These are phyloP conservation scores for Tribonema minus DNA, from an alignment of 108 stramenopile species.

Conservation along the genomic window DNA sequence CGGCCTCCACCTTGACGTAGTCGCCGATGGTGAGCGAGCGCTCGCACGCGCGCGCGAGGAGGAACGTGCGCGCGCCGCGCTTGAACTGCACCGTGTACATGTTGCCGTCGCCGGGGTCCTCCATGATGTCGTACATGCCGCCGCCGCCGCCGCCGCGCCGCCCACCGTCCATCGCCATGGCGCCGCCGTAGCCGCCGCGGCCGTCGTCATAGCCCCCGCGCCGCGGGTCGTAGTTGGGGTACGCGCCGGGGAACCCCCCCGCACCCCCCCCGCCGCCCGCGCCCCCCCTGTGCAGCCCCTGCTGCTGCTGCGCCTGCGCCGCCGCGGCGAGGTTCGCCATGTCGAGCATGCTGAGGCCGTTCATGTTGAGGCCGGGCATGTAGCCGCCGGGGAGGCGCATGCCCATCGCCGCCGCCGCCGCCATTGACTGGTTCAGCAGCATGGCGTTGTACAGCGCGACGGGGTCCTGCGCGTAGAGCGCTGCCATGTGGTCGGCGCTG, in stretches of 20 bases:
- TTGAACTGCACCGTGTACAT: slow-evolving; percentile 84
- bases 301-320: slow-evolving; percentile 22
- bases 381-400: too few species aligned
- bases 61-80: slow-evolving; percentile 74
- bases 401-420: slow-evolving; percentile 21
- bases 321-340: slow-evolving; percentile 31
- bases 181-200: too few species aligned
- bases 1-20: slow-evolving; percentile 91
- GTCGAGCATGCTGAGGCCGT: slow-evolving; percentile 34
- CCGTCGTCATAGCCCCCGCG: too few species aligned
- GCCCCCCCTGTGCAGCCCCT: neutral
- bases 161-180: neutral
- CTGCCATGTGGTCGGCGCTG: neutral
- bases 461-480: slow-evolving; percentile 13
- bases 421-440: slow-evolving; percentile 33
- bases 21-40: slow-evolving; percentile 66
- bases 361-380: slow-evolving; percentile 17
- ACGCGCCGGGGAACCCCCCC: too few species aligned
- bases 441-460: slow-evolving; percentile 21
- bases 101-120: slow-evolving; percentile 20
- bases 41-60: slow-evolving; percentile 52
- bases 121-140: slow-evolving; percentile 22
- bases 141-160: neutral
- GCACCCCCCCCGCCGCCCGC: neutral
- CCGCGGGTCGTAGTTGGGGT: too few species aligned